Base-by-base conservation (phyloP, 768 basidiomycete genomes). In the Cystofilobasidium bisporidii region DNA sequence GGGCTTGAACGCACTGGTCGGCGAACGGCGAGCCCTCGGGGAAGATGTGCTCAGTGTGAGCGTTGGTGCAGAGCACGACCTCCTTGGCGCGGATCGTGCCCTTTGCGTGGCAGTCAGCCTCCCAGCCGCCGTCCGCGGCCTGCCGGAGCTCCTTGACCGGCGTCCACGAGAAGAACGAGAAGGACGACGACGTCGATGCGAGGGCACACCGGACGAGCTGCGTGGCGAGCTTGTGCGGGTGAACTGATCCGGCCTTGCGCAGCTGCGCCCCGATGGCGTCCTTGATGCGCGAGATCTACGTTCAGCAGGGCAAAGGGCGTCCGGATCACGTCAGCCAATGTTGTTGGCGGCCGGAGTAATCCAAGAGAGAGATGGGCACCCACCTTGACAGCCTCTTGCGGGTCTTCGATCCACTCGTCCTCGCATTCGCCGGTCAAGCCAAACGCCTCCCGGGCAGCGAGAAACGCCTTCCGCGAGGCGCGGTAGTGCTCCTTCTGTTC, bases 201-300 rank as follows among this genome's bases (percentile, higher is more conserved):
- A 65, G 63, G 10, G 69, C 63, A 0, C 45, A 22, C 17, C 38
- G 30, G 28, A 70, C 36, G 26, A 70, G 36, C 28, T 30, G 43
- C 47, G 69, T 70, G 3, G 57, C 36, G 38, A 70, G 69, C 38
- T 70, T 70, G 59, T 70, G 69, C 14, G 69, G 64, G 50, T 70
- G 69, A 22, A 70, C 69, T 10, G 69, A 70, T 15, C 69, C 69
- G 4, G 64, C 69, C 2, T 43, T 32, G 30, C 60, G 45, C 22
- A 62, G 3, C 38, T 22, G 15, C 18, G 48, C 63, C 38, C 63
- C 69, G 41, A 61, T 45, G 15, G 69, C 69, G n/a, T 36, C 36
- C n/a, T 43, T 50, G 38, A 26, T 47, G 28, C 69, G 47, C 24
- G 69, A 61, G 59, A 62, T 41, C 66, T 67, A 40, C 20, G 20